Conservation (phyloP, 768 basidiomycete genomes). For the Paxillus involutus region DNA sequence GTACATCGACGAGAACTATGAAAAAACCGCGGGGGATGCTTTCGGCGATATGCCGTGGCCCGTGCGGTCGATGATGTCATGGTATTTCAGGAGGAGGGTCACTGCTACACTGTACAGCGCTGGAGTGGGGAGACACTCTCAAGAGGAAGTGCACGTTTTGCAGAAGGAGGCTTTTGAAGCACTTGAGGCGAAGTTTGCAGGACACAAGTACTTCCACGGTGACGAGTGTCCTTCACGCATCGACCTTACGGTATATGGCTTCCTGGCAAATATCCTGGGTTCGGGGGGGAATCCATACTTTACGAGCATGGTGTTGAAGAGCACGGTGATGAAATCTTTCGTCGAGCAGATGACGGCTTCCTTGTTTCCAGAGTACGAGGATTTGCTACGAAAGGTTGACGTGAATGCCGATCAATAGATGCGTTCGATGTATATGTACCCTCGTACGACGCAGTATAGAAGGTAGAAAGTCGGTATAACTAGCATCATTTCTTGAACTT, state of each 20-base stretch:
- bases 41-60: constrained; percentile 17
- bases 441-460: too few species aligned
- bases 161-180: constrained; percentile 31
- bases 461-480: too few species aligned
- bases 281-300: constrained; percentile 27
- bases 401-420: not conserved
- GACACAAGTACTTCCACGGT: constrained; percentile 25
- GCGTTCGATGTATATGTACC: too few species aligned
- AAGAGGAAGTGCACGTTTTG: constrained; percentile 30
- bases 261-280: constrained; percentile 30
- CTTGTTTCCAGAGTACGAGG: constrained; percentile 29
- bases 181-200: constrained; percentile 27
- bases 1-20: constrained; percentile 28
- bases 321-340: constrained; percentile 17
- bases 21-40: constrained; percentile 7
- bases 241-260: constrained; percentile 29
- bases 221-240: constrained; percentile 26
- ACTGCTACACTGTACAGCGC: constrained; percentile 13
- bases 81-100: constrained; percentile 22
- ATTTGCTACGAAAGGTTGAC: constrained; percentile 11
- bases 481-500: too few species aligned
- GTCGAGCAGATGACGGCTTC: constrained; percentile 22
- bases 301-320: constrained; percentile 19
- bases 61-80: constrained; percentile 21
- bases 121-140: constrained; percentile 33